Conservation (phyloP, 106 monocot species). For the Cymbidium sinense region DNA sequence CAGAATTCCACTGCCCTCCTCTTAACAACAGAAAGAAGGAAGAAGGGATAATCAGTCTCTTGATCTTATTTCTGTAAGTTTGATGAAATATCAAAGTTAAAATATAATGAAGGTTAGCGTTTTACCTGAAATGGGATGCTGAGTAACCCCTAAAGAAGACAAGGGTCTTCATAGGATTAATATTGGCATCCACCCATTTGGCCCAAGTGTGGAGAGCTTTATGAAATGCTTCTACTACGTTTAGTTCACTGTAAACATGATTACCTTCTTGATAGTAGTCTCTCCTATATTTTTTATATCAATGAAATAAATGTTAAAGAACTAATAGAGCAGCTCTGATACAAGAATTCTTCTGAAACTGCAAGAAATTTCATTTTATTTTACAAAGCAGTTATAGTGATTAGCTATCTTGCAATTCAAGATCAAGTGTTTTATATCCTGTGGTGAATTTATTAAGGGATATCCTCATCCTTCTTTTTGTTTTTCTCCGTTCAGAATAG, state of each 20-base stretch:
- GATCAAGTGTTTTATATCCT: no score
- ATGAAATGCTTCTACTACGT: slow-evolving; percentile 68
- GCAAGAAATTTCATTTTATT: no score
- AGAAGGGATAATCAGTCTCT: background rate
- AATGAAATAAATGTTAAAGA: background rate
- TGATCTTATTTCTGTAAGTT: background rate
- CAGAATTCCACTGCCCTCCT: slow-evolving; percentile 95
- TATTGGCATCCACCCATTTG: slow-evolving; percentile 72
- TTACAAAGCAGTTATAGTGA: no score
- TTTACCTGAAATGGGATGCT: slow-evolving; percentile 90
- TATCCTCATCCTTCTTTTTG: no score
- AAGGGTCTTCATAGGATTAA: slow-evolving; percentile 54
- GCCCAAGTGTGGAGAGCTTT: slow-evolving; percentile 90
- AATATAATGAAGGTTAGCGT: background rate
- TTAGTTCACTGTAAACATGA: slow-evolving; percentile 51
- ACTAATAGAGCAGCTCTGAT: background rate
- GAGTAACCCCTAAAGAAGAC: slow-evolving; percentile 93
- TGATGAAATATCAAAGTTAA: background rate
- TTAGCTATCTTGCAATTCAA: no score
- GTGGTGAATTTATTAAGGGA: no score
- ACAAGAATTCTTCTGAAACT: background rate
- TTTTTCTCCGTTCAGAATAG: background rate
- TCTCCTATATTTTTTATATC: slow-evolving; percentile 28
- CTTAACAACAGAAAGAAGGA: slow-evolving; percentile 27
- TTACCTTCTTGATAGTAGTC: slow-evolving; percentile 88